Percentiles rank a stretch among this genome's conserved stretches.
Evolutionary conservation across 228 moss, liverwort and hornwort genomes (phyloP).

Genomic region (Sphagnum fallax): DNA sequence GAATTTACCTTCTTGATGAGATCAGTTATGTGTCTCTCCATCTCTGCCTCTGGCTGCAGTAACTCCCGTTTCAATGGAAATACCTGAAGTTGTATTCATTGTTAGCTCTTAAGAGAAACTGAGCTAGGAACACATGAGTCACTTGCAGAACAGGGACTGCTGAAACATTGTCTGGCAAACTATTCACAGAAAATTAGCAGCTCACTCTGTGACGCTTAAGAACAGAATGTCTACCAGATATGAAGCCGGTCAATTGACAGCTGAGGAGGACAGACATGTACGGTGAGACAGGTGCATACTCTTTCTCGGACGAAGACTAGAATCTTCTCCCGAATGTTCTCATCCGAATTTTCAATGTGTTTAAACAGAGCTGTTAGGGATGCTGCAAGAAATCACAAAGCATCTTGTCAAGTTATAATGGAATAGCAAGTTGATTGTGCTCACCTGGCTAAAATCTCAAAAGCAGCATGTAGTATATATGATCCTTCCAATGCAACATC

Average conservation of each 20-base stretch:
- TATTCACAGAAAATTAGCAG: too few species aligned
- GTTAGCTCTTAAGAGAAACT: too few species aligned
- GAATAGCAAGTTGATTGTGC: too few species aligned
- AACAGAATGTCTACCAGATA: too few species aligned
- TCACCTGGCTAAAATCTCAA: too few species aligned
- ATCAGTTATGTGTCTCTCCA: conserved; percentile 57
- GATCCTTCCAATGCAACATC: too few species aligned
- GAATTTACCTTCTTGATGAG: conserved; percentile 43
- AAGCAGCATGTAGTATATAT: too few species aligned
- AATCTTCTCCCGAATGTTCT: conserved; percentile 52
- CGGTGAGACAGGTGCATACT: conserved; percentile 11
- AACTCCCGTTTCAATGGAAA: conserved; percentile 47
- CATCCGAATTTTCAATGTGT: conserved; percentile 53
- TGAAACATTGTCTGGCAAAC: too few species aligned
- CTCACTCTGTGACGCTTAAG: too few species aligned
- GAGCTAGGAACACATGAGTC: too few species aligned
- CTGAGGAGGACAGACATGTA: background rate
- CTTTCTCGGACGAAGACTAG: conserved; percentile 46
- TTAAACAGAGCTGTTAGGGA: conserved; percentile 52
- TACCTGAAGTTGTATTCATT: conserved; percentile 17
- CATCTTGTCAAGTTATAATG: background rate
- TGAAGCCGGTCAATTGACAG: background rate
- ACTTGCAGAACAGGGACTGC: too few species aligned
- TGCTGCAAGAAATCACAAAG: conserved; percentile 15
- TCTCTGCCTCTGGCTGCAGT: conserved; percentile 38